phyloP scores from a whole-genome alignment of 257 asterid species.

The Solanum chmielewskii region DNA sequence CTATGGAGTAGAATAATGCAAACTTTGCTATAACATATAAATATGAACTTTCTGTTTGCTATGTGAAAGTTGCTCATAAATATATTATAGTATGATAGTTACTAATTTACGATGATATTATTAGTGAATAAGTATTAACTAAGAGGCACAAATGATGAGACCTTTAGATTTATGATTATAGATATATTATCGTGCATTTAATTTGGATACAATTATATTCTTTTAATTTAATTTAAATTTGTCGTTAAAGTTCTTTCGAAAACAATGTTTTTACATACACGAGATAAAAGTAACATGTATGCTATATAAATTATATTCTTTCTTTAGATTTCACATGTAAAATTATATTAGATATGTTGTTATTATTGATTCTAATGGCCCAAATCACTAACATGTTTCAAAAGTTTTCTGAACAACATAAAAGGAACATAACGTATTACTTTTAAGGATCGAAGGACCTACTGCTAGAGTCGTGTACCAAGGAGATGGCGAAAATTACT shows the following conservation, averaged over 20 bases:
- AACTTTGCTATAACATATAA: no score
- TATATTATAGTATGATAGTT: not conserved
- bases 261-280: accelerated
- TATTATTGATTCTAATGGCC: not conserved
- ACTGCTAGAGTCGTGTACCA: no score
- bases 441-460: no score
- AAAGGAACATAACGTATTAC: no score
- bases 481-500: not conserved
- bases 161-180: not conserved
- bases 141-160: not conserved
- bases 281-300: not conserved
- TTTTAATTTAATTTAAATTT: not conserved
- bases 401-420: no score
- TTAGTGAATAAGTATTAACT: not conserved
- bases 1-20: no score
- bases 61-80: not conserved
- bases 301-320: not conserved
- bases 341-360: not conserved
- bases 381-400: not conserved
- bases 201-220: not conserved
- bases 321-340: accelerated
- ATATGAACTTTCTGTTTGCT: no score
- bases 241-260: not conserved
- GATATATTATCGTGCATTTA: not conserved
- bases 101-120: not conserved